A percentile compares a stretch with the other conserved stretches of the same genome.
These are phyloP conservation scores for Trematosphaeria pertusa DNA, from an alignment of 2,329 filamentous ascomycete genomes.

Conservation along the genomic window DNA sequence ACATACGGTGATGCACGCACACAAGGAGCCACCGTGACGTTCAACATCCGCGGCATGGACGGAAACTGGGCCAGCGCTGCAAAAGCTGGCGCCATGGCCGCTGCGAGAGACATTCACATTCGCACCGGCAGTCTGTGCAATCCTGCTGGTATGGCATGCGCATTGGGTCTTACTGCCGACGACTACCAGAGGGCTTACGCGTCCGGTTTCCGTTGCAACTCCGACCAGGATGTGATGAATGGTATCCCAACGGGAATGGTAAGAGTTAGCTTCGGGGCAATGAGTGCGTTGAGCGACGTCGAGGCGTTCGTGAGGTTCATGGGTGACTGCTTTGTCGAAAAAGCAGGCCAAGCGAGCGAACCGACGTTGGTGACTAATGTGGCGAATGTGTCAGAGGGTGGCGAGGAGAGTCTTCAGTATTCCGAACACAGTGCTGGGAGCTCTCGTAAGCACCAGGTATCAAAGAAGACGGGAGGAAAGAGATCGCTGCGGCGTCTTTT, in stretches of 20 bases:
- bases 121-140: conserved; percentile 66
- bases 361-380: neutral
- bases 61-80: conserved; percentile 64
- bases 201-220: conserved; percentile 64
- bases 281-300: conserved; percentile 65
- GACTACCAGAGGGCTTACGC: conserved; percentile 64
- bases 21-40: conserved; percentile 69
- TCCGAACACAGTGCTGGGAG: too few relatives aligned
- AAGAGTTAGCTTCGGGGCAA: conserved; percentile 66
- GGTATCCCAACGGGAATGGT: conserved; percentile 65
- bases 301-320: conserved; percentile 57
- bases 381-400: neutral
- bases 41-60: conserved; percentile 64
- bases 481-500: too few relatives aligned
- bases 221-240: conserved; percentile 61
- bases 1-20: conserved; percentile 59
- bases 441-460: too few relatives aligned
- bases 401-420: too few relatives aligned
- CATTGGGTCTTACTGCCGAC: conserved; percentile 59
- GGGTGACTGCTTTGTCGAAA: conserved; percentile 7
- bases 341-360: neutral
- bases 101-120: conserved; percentile 64
- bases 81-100: conserved; percentile 65
- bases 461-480: too few relatives aligned
- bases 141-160: conserved; percentile 57